Evolutionary conservation across 176 grass and related monocot species (phyloP).

Genomic region (Zoysia pacifica): DNA sequence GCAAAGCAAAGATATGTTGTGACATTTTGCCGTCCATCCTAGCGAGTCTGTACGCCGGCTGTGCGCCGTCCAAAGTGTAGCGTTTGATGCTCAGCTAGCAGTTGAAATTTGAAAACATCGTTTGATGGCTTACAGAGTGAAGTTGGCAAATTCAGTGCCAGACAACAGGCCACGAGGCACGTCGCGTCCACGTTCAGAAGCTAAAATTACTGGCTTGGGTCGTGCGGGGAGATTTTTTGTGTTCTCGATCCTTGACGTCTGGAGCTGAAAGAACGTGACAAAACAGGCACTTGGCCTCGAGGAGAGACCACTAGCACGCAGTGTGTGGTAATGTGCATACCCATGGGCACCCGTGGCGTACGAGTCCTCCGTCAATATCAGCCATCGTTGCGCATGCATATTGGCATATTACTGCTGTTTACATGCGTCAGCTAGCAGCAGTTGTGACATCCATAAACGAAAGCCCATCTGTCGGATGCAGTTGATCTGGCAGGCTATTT

Average conservation of each 20-base stretch:
- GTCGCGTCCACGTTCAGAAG: background rate
- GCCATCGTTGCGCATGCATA: background rate
- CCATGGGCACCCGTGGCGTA: constrained; percentile 12
- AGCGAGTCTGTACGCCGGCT: no score
- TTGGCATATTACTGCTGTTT: no score
- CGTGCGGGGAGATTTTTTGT: background rate
- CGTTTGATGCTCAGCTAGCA: no score
- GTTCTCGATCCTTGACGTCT: background rate
- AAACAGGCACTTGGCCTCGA: background rate
- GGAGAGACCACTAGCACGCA: background rate
- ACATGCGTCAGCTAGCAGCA: background rate
- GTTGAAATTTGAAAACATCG: background rate
- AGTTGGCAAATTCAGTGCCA: background rate
- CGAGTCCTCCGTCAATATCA: background rate
- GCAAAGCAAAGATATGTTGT: no score
- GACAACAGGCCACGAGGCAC: background rate
- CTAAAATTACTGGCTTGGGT: background rate
- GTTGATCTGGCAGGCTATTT: background rate
- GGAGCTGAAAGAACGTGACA: background rate
- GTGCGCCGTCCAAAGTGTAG: no score
- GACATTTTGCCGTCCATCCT: background rate
- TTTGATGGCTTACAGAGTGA: background rate
- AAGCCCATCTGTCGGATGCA: background rate
- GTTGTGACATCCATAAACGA: background rate
- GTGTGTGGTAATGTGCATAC: background rate